phyloP scores from a whole-genome alignment of 805 yeast species.

The Suhomyces prunicola region DNA sequence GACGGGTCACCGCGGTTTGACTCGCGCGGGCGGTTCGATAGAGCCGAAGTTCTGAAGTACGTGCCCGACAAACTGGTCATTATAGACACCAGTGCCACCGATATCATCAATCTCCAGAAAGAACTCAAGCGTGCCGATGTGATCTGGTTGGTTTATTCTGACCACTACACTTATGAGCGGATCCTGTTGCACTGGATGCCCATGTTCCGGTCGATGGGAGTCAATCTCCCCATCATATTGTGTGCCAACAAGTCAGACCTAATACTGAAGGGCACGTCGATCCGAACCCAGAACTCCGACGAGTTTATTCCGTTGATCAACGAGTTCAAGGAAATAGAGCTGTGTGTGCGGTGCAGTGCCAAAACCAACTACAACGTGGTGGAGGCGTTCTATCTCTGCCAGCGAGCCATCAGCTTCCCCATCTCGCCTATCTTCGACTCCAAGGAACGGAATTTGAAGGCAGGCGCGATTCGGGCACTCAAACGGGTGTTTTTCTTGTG shows the following conservation, averaged over 20 bases:
- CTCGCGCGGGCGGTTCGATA: neutral
- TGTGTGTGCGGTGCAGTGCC: slow-evolving; percentile 87
- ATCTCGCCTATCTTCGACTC: slow-evolving; percentile 90
- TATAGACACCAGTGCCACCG: slow-evolving; percentile 76
- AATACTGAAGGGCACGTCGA: slow-evolving; percentile 42
- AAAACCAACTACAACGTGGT: slow-evolving; percentile 79
- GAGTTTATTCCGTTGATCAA: slow-evolving; percentile 83
- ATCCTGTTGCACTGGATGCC: slow-evolving; percentile 94
- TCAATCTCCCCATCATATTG: slow-evolving; percentile 87
- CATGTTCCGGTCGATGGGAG: slow-evolving; percentile 86
- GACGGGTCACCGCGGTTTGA: neutral
- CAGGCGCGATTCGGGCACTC: slow-evolving; percentile 71
- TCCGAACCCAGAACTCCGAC: slow-evolving; percentile 50
- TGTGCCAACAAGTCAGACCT: slow-evolving; percentile 79
- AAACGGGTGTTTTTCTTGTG: slow-evolving; percentile 78
- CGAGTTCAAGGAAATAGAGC: slow-evolving; percentile 92
- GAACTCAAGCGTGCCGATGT: slow-evolving; percentile 86
- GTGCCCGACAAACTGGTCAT: slow-evolving; percentile 57
- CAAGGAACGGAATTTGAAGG: slow-evolving; percentile 80
- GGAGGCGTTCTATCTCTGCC: slow-evolving; percentile 91
- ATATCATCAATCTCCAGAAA: slow-evolving; percentile 54
- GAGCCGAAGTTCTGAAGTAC: slow-evolving; percentile 21
- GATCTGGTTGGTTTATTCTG: slow-evolving; percentile 91
- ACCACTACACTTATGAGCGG: slow-evolving; percentile 91
- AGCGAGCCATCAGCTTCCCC: slow-evolving; percentile 89